phyloP scores from a whole-genome alignment of 306 rosid species.

The Quercus mongolica region DNA sequence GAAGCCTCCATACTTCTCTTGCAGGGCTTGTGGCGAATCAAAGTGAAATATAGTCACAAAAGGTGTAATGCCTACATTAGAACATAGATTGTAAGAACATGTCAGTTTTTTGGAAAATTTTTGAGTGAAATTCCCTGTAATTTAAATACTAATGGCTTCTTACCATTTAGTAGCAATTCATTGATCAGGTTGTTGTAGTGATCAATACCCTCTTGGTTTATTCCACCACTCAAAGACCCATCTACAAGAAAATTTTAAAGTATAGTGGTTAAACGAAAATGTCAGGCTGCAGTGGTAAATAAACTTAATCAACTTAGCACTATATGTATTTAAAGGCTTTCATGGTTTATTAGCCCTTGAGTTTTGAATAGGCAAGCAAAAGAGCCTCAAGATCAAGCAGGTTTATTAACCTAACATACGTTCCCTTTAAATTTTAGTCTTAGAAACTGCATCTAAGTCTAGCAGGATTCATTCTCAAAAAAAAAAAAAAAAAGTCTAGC shows the following conservation, averaged over 20 bases:
- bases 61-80: slow-evolving; percentile 23
- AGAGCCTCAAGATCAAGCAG: too few relatives aligned
- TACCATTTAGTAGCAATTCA: slow-evolving; percentile 12
- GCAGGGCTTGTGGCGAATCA: slow-evolving; percentile 17
- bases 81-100: neutral
- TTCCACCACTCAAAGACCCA: slow-evolving; percentile 14
- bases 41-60: slow-evolving; percentile 22
- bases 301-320: too few relatives aligned
- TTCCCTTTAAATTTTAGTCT: too few relatives aligned
- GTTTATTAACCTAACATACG: too few relatives aligned
- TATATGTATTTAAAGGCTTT: too few relatives aligned
- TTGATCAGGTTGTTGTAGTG: slow-evolving; percentile 15
- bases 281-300: neutral
- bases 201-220: slow-evolving; percentile 11
- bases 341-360: too few relatives aligned
- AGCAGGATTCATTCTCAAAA: too few relatives aligned
- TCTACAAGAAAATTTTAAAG: neutral
- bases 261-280: too few relatives aligned
- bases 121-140: too few relatives aligned
- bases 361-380: too few relatives aligned
- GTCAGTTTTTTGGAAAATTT: neutral
- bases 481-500: too few relatives aligned
- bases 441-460: too few relatives aligned
- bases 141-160: neutral
- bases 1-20: slow-evolving; percentile 9